Conservation (phyloP, 1,284 basidiomycete species). For the Ceratobasidium sp. region DNA sequence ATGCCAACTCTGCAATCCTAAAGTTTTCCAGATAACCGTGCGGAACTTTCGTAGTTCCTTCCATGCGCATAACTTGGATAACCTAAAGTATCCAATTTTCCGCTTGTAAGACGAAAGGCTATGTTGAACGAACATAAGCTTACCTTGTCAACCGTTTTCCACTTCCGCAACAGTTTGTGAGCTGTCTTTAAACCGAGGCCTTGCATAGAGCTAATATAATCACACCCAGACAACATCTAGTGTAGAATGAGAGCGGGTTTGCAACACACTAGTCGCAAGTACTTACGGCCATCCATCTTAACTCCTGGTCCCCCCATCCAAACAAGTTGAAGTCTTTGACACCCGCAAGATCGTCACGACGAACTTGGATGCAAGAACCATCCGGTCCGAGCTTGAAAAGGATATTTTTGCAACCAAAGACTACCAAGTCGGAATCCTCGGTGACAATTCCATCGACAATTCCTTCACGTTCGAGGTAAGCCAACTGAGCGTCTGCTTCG, state of each 20-base stretch:
- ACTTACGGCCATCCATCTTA: constrained; percentile 87
- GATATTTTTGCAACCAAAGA: constrained; percentile 92
- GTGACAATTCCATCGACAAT: constrained; percentile 94
- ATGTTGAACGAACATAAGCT: constrained; percentile 25
- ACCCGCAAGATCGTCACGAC: constrained; percentile 81
- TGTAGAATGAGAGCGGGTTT: not conserved
- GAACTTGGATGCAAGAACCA: constrained; percentile 83
- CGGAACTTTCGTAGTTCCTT: constrained; percentile 90
- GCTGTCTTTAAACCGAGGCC: constrained; percentile 98
- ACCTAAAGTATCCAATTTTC: constrained; percentile 48
- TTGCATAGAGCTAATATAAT: constrained; percentile 94
- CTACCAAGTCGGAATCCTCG: constrained; percentile 97
- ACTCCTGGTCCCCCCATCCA: constrained; percentile 92
- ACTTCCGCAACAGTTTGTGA: constrained; percentile 82
- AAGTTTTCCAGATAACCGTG: constrained; percentile 77
- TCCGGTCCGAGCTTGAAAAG: constrained; percentile 90
- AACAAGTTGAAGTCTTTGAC: constrained; percentile 83
- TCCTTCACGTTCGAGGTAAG: constrained; percentile 88
- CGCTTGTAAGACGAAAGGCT: constrained; percentile 45
- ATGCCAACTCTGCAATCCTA: constrained; percentile 89
- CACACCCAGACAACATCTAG: constrained; percentile 93
- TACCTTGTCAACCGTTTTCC: constrained; percentile 90
- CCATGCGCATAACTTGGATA: constrained; percentile 82
- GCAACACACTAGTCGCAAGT: not conserved
- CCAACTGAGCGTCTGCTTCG: constrained; percentile 98